These are phyloP conservation scores for Pholiota microspora DNA, from an alignment of 768 basidiomycete species.

Conservation along the genomic window DNA sequence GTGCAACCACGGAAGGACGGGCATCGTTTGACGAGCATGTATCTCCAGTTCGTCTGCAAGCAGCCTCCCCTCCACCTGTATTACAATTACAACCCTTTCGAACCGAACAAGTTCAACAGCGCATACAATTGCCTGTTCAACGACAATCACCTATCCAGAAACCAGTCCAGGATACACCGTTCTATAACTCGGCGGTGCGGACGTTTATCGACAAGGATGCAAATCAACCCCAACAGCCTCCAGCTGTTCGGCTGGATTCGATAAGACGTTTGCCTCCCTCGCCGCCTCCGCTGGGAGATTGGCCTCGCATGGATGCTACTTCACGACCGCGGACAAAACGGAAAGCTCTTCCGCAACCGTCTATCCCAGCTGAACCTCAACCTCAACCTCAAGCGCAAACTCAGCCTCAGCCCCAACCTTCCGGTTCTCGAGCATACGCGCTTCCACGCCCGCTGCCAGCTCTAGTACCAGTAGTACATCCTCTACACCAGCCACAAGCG, in stretches of 20 bases:
- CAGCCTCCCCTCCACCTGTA: neutral
- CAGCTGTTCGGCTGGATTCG: conserved; percentile 14
- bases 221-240: conserved; percentile 15
- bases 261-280: conserved; percentile 22
- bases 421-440: conserved; percentile 4
- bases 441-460: conserved; percentile 2
- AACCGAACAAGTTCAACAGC: neutral
- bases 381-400: too few species aligned
- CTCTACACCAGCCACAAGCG: neutral
- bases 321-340: conserved; percentile 30
- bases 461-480: neutral
- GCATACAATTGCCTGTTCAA: neutral
- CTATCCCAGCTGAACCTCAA: neutral
- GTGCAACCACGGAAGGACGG: neutral
- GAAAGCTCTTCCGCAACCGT: conserved; percentile 19
- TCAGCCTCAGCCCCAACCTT: neutral
- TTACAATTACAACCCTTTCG: neutral
- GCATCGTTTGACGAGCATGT: neutral
- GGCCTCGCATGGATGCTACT: conserved; percentile 48
- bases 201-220: conserved; percentile 17
- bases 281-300: conserved; percentile 49
- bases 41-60: neutral
- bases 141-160: neutral
- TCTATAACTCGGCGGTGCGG: conserved; percentile 27
- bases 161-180: conserved; percentile 15